Conservation (phyloP, 2,329 filamentous ascomycete genomes). For the Aspergillus alliaceus region DNA sequence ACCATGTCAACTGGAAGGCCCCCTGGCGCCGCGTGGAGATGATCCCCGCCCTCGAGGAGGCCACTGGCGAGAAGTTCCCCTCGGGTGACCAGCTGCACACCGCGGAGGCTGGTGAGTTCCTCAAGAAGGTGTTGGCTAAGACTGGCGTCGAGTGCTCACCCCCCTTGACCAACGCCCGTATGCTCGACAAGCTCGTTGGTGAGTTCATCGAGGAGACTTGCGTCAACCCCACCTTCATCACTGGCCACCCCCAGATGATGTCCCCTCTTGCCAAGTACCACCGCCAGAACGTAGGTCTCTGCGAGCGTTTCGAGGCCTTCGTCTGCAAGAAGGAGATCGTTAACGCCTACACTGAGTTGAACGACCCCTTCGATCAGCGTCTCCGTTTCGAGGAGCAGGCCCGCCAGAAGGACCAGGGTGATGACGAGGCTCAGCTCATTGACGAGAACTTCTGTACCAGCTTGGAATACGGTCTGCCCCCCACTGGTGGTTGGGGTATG, state of each 20-base stretch:
- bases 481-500: constrained; percentile 95
- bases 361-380: constrained; percentile 93
- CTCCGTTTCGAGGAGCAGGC: constrained; percentile 93
- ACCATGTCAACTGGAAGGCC: constrained; percentile 92
- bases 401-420: constrained; percentile 90
- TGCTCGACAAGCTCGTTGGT: constrained; percentile 92
- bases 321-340: constrained; percentile 96
- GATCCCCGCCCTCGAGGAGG: constrained; percentile 89
- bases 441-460: constrained; percentile 94
- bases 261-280: constrained; percentile 96
- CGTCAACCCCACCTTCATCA: constrained; percentile 90
- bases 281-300: constrained; percentile 76
- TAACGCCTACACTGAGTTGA: constrained; percentile 97
- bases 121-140: constrained; percentile 82
- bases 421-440: constrained; percentile 93
- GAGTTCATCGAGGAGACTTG: constrained; percentile 95
- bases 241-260: constrained; percentile 84
- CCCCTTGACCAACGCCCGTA: constrained; percentile 88
- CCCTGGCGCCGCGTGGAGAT: constrained; percentile 95
- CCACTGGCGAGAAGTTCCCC: constrained; percentile 90
- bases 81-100: constrained; percentile 87
- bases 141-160: constrained; percentile 85
- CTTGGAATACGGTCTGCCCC: constrained; percentile 86
- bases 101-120: constrained; percentile 82
- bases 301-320: constrained; percentile 96